phyloP scores from a whole-genome alignment of 2,329 filamentous ascomycete species.

The Pestalotiopsis fici region DNA sequence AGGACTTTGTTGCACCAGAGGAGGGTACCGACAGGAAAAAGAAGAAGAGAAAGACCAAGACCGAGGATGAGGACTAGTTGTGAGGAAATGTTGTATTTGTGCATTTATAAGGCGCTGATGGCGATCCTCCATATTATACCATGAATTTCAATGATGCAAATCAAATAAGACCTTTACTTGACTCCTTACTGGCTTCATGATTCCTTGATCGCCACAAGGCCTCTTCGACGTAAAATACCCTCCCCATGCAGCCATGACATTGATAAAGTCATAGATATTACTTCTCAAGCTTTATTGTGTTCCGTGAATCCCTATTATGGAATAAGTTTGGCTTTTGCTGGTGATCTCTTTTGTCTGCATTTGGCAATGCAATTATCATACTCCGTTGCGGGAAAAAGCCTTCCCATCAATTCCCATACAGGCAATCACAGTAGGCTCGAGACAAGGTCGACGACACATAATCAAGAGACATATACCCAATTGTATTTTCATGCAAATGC shows the following conservation, averaged over 20 bases:
- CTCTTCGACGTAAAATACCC: no score
- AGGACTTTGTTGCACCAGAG: slow-evolving; percentile 84
- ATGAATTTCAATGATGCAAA: not conserved
- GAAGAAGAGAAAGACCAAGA: slow-evolving; percentile 65
- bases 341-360: no score
- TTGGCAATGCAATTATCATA: no score
- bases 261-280: no score
- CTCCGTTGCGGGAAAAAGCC: no score
- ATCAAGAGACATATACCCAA: not conserved
- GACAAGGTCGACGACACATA: not conserved
- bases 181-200: not conserved
- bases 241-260: no score
- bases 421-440: no score
- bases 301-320: no score
- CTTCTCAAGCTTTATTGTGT: no score
- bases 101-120: not conserved
- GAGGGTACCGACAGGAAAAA: slow-evolving; percentile 65
- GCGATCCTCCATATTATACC: not conserved
- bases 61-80: slow-evolving; percentile 27
- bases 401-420: no score
- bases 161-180: not conserved
- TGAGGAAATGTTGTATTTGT: not conserved
- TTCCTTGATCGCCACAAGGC: no score
- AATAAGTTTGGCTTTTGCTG: no score
- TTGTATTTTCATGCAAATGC: not conserved